A percentile compares a stretch with the other conserved stretches of the same genome.
Conservation (phyloP, 495 filamentous ascomycete genomes). For the Talaromyces trachyspermus region DNA sequence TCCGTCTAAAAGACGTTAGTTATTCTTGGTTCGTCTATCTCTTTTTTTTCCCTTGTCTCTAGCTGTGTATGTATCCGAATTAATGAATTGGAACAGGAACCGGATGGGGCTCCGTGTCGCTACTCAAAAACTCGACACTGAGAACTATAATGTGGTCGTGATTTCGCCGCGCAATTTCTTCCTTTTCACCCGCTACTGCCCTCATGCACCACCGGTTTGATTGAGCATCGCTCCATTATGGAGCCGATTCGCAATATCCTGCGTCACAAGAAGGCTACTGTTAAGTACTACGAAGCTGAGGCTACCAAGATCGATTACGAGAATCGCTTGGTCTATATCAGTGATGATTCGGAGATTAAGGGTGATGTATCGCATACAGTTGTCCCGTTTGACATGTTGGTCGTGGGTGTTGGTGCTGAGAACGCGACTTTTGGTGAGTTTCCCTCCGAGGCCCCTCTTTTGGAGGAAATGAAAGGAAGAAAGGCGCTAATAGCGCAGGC, state of each 20-base stretch:
- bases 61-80: not conserved
- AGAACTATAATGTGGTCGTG: slow-evolving; percentile 97
- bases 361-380: slow-evolving; percentile 76
- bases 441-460: too few species aligned
- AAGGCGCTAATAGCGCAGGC: slow-evolving; percentile 30
- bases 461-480: slow-evolving; percentile 7
- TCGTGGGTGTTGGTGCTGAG: slow-evolving; percentile 93
- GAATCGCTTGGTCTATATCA: slow-evolving; percentile 77
- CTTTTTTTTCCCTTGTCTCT: not conserved
- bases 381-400: slow-evolving; percentile 96
- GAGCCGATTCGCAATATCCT: slow-evolving; percentile 94
- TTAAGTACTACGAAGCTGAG: slow-evolving; percentile 97
- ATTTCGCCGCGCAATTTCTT: slow-evolving; percentile 97
- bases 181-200: slow-evolving; percentile 95
- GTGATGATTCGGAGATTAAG: slow-evolving; percentile 88
- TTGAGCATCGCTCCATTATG: slow-evolving; percentile 99
- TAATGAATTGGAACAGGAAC: slow-evolving; percentile 50
- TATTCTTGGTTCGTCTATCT: slow-evolving; percentile 59
- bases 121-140: slow-evolving; percentile 95
- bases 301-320: slow-evolving; percentile 94
- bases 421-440: slow-evolving; percentile 89
- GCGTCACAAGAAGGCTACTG: slow-evolving; percentile 81
- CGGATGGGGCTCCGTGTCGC: slow-evolving; percentile 93
- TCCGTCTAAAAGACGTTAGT: slow-evolving; percentile 93
- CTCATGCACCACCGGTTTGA: slow-evolving; percentile 91